Evolutionary conservation across 352 stramenopile species (phyloP).

Genomic region (Sclerospora graminicola): DNA sequence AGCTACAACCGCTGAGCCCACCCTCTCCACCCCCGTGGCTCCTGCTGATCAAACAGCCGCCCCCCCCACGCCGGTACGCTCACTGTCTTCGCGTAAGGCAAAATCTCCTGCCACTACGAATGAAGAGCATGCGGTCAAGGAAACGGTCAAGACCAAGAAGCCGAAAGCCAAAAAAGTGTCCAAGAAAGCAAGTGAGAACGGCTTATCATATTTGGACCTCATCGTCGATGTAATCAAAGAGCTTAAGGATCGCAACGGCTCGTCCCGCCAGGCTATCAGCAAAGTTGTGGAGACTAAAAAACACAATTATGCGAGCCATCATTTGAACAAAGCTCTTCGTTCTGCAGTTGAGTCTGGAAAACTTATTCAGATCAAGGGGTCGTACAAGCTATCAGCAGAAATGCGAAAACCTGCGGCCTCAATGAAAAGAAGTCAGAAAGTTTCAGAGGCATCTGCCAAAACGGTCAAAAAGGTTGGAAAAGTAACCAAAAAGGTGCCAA

Average conservation of each 20-base stretch:
- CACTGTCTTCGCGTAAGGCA: conserved; percentile 45
- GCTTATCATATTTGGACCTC: conserved; percentile 81
- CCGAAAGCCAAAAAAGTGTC: conserved; percentile 27
- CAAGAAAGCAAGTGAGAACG: conserved; percentile 29
- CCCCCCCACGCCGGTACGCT: conserved; percentile 24
- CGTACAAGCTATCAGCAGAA: conserved; percentile 66
- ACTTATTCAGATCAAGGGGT: conserved; percentile 82
- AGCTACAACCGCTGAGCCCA: conserved; percentile 30
- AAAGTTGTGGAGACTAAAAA: conserved; percentile 86
- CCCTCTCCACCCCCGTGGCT: conserved; percentile 15
- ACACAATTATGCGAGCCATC: conserved; percentile 69
- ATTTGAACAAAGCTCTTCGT: conserved; percentile 86
- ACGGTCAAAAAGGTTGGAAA: conserved; percentile 43
- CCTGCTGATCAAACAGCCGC: conserved; percentile 7
- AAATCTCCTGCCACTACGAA: conserved; percentile 46
- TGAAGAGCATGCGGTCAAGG: conserved; percentile 16
- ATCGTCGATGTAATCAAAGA: conserved; percentile 85
- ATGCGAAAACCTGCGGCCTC: conserved; percentile 49
- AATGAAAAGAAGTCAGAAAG: conserved; percentile 59
- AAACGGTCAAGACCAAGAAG: conserved; percentile 55
- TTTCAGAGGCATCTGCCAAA: conserved; percentile 34
- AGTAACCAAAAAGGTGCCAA: conserved; percentile 36
- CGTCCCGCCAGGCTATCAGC: conserved; percentile 84
- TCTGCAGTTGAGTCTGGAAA: conserved; percentile 79
- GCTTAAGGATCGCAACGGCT: conserved; percentile 90